phyloP scores from a whole-genome alignment of 768 basidiomycete species.

The Myochromella boudieri region DNA sequence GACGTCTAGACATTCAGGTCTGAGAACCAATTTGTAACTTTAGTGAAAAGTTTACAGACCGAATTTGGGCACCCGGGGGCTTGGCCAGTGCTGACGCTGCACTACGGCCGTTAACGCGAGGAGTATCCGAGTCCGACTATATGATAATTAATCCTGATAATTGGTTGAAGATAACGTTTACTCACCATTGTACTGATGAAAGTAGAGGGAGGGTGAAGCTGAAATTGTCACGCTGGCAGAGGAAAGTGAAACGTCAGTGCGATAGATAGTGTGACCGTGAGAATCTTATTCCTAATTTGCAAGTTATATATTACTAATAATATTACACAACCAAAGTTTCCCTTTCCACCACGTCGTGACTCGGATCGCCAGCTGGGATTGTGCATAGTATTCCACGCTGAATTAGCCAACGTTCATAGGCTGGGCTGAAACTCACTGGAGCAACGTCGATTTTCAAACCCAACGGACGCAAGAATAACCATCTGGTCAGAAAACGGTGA shows the following conservation, averaged over 20 bases:
- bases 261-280: slow-evolving; percentile 21
- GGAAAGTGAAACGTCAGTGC: slow-evolving; percentile 24
- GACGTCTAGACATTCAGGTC: slow-evolving; percentile 67
- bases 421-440: too few species aligned
- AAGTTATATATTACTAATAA: neutral
- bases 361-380: too few species aligned
- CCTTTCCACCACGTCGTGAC: too few species aligned
- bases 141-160: slow-evolving; percentile 1
- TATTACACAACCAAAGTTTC: too few species aligned
- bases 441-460: too few species aligned
- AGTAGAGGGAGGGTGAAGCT: slow-evolving; percentile 14
- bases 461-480: too few species aligned
- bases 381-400: too few species aligned
- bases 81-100: slow-evolving; percentile 55
- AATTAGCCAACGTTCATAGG: too few species aligned
- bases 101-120: slow-evolving; percentile 43
- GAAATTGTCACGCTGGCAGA: slow-evolving; percentile 18
- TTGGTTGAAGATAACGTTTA: neutral
- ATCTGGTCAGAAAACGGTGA: too few species aligned
- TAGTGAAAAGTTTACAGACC: slow-evolving; percentile 45
- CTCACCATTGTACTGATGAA: slow-evolving; percentile 36
- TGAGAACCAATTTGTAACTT: neutral
- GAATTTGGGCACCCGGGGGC: slow-evolving; percentile 80
- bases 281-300: neutral
- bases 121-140: slow-evolving; percentile 81